Evolutionary conservation across 768 basidiomycete genomes (phyloP).

Genomic region (Lepiota venenata): DNA sequence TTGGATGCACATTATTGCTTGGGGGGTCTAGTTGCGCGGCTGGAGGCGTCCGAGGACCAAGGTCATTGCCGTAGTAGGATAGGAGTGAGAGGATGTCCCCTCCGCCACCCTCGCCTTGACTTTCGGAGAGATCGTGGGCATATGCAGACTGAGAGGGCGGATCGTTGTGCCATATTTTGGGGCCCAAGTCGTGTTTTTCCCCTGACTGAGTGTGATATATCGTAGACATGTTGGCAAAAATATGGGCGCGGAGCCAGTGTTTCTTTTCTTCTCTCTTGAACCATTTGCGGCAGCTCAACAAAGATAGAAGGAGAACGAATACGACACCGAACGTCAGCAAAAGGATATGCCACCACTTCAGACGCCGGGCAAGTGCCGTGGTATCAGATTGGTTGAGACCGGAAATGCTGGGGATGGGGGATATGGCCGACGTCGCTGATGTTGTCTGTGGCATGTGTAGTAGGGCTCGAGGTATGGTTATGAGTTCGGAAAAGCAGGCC

Average conservation of each 20-base stretch:
- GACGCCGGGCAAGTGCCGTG: constrained; percentile 33
- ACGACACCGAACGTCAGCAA: constrained; percentile 81
- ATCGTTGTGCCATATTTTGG: no score
- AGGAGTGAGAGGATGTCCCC: constrained; percentile 46
- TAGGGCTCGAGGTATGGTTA: constrained; percentile 42
- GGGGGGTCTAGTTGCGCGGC: not conserved
- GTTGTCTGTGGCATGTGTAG: constrained; percentile 28
- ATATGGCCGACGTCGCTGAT: constrained; percentile 13
- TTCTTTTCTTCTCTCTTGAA: constrained; percentile 57
- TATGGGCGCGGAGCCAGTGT: constrained; percentile 15
- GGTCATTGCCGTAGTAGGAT: constrained; percentile 39
- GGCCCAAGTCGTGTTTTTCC: no score
- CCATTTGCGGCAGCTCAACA: constrained; percentile 69
- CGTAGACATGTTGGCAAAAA: not conserved
- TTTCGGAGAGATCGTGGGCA: not conserved
- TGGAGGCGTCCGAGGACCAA: constrained; percentile 9
- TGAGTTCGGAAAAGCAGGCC: constrained; percentile 73
- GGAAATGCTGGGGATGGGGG: constrained; percentile 53
- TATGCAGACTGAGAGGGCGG: not conserved
- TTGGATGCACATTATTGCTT: not conserved
- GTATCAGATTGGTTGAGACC: constrained; percentile 44
- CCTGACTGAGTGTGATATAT: not conserved
- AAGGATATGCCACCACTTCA: constrained; percentile 84
- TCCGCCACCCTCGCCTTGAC: constrained; percentile 20
- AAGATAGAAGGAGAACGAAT: constrained; percentile 66